These are phyloP conservation scores for Aspergillus funiculosus DNA, from an alignment of 495 filamentous ascomycete genomes.

Conservation along the genomic window DNA sequence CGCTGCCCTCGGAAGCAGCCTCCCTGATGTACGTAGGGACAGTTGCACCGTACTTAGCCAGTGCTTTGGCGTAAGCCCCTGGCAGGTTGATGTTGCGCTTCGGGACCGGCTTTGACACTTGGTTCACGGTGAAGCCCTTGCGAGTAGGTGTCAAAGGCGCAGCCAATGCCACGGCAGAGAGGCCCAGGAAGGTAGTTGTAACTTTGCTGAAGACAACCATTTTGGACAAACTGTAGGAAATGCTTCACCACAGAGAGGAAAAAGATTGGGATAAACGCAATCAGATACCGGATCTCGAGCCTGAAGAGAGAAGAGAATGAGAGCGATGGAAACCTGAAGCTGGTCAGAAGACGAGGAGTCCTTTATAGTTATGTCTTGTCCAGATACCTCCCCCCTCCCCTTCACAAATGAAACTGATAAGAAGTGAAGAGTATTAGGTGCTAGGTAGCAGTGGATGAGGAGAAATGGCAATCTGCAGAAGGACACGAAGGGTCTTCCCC, in stretches of 20 bases:
- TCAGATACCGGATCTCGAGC: background rate
- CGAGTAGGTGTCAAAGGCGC: conserved; percentile 24
- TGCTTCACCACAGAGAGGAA: background rate
- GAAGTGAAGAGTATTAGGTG: background rate
- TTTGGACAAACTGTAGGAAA: conserved; percentile 12
- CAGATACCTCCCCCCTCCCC: too few species aligned
- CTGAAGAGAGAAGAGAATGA: conserved; percentile 6
- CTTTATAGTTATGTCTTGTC: conserved; percentile 12
- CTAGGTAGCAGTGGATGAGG: background rate
- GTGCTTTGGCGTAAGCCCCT: conserved; percentile 33
- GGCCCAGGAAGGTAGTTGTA: conserved; percentile 26
- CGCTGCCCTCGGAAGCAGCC: conserved; percentile 45
- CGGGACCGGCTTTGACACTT: conserved; percentile 25
- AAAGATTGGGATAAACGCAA: background rate
- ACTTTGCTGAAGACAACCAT: conserved; percentile 44
- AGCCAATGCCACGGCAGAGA: conserved; percentile 32
- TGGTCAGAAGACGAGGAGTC: background rate
- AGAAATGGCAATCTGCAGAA: background rate
- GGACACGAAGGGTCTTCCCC: too few species aligned
- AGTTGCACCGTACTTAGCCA: conserved; percentile 40
- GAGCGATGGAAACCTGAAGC: background rate
- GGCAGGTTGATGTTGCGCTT: conserved; percentile 37
- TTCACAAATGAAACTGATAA: background rate
- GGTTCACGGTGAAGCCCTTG: conserved; percentile 40
- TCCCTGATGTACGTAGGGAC: conserved; percentile 39